Percentiles rank a stretch among this genome's conserved stretches.
Evolutionary conservation across 2,329 filamentous ascomycete species (phyloP).

Genomic region (Aspergillus calidoustus): DNA sequence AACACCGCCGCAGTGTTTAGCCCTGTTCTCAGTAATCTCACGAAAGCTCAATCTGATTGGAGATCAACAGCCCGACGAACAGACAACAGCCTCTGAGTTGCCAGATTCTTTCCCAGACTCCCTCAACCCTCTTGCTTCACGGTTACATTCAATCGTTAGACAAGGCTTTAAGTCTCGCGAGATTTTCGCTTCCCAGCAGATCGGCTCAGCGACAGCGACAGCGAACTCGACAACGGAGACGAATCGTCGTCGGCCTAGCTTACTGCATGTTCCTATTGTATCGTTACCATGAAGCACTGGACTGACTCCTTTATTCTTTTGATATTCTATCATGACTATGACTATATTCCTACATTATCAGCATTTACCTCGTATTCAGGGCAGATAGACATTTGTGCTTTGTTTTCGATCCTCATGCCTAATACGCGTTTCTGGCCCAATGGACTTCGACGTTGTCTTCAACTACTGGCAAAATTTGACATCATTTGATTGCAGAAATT

Average conservation of each 20-base stretch:
- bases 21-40: conserved; percentile 26
- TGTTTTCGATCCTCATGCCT: not conserved
- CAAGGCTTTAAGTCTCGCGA: conserved; percentile 21
- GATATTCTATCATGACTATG: not conserved
- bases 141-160: conserved; percentile 18
- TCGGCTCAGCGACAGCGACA: not conserved
- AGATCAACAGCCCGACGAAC: conserved; percentile 21
- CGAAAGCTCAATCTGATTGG: conserved; percentile 17
- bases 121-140: conserved; percentile 18
- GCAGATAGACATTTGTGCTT: not conserved
- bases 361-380: not conserved
- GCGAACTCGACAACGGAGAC: not conserved
- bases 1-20: conserved; percentile 15
- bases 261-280: conserved; percentile 23
- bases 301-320: not conserved
- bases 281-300: conserved; percentile 13
- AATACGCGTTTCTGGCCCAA: not conserved
- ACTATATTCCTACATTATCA: not conserved
- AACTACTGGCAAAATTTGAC: not conserved
- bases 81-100: conserved; percentile 1
- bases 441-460: not conserved
- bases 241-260: conserved; percentile 1
- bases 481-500: not conserved
- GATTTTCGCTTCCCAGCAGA: conserved; percentile 5
- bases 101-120: conserved; percentile 10